Base-by-base conservation (phyloP, 2,329 filamentous ascomycete genomes). In the Beauveria scarabaeidicola region DNA sequence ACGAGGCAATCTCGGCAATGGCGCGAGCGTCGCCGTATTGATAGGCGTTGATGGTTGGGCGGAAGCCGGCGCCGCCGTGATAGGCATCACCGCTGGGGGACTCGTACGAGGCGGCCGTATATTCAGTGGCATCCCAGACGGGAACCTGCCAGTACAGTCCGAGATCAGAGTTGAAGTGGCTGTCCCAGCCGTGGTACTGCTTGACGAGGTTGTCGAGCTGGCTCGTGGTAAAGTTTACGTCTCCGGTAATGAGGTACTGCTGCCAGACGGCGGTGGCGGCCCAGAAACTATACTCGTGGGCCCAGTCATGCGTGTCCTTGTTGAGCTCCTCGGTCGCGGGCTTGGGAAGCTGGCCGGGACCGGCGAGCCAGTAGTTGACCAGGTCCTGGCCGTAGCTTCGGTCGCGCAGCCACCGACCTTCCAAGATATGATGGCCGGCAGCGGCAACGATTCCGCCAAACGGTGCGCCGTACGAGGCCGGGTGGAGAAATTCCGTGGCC, bases 61-160 rank as follows among this genome's bases (percentile, higher is more conserved):
- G 69, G 58, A 73, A 77, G 3, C 74, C 75, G 27, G 75, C 67
- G 1, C 74, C 75, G 7, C 75, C 75, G 25, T 66, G 65, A 54
- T 72, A 67, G 5, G 69, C 66, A 52, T 72, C 69, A 15, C 53
- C 59, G 29, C 43, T 27, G 7, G 53, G 53, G 4, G 67, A 64
- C 19, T 66, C 66, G 46, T 63, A 64, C 5, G 62, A 64, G 6
- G 63, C 63, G 1, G 67, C 71, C 5, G 75, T 65, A 52, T 72
- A 77, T 64, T 78, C 75, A 41, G 76, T 74, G 19, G 75, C 74
- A 59, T 78, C 76, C 67, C 70, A 74, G 3, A 76, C 70, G 1
- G 75, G 75, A 27, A 72, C 70, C 46, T 73, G 72, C 64, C 74
- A 75, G 61, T 77, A 78, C 5, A 78, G 65, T 1, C 74, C 74